Conservation (phyloP, 129 eudicot genomes). For the Helianthus annuus region HanXRQr2.0-SUNRISE NC_035445.2:65697121-65697620, state of each 20-base stretch:
- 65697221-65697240: slow-evolving; percentile 73
- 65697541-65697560: slow-evolving; percentile 58
- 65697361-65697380: slow-evolving; percentile 32
- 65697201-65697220: slow-evolving; percentile 61
- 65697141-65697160: slow-evolving; percentile 38
- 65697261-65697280: slow-evolving; percentile 80
- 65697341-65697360: slow-evolving; percentile 44
- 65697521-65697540: slow-evolving; percentile 92
- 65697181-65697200: slow-evolving; percentile 89
- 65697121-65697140: slow-evolving; percentile 57
- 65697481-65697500: slow-evolving; percentile 60
- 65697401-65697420: slow-evolving; percentile 47
- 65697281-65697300: slow-evolving; percentile 89
- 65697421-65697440: slow-evolving; percentile 24
- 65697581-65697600: slow-evolving; percentile 89
- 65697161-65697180: slow-evolving; percentile 59
- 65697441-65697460: slow-evolving; percentile 51
- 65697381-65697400: slow-evolving; percentile 38
- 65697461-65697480: slow-evolving; percentile 51
- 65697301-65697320: slow-evolving; percentile 72
- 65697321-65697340: slow-evolving; percentile 36
- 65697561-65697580: slow-evolving; percentile 88
- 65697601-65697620: slow-evolving; percentile 64
- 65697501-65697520: slow-evolving; percentile 91
- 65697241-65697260: slow-evolving; percentile 77